Evolutionary conservation across 768 basidiomycete genomes (phyloP), one percentile per base, ranked within the genome.

Genomic region (Hericium erinaceus): DNA sequence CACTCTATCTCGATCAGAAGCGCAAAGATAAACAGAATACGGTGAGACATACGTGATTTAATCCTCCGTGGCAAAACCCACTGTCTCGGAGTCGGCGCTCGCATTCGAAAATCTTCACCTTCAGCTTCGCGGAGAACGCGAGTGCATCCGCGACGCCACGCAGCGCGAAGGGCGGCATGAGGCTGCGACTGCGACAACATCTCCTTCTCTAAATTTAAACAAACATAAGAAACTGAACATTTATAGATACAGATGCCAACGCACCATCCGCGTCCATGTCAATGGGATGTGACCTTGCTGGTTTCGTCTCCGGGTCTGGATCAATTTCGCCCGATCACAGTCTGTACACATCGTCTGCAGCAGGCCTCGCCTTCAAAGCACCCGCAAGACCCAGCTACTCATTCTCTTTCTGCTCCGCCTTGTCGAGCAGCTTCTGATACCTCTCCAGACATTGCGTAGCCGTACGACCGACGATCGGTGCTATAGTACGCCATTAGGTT

Each of bases 251-350:
- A 12, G n/a, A 26, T 33, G 28, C 8, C 2, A 2, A 74, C 81
- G 58, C 62, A 88, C 91, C 95, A 68, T 98, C 97, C 74, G 98
- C 97, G 68, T 99, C 97, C 97, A 99, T 99, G 73, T 99, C 97
- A 64, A 98, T 98, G 6, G 97, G 97, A 75, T 99, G 97, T 6
- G 97, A 97, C 26, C 97, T 82, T 11, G 97, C 97, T 51, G 97
- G 93, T 67, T 98, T 95, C 10, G 95, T 97, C 73, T 99, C 97
- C 15, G 97, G 97, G 73, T 99, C 95, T 5, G 95, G 95, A 71
- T 99, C 97, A 59, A 99, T 95, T 73, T 98, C 97, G 48, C 97
- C 97, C 8, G 97, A 93, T 52, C 93, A 78, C 60, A 99, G 74
- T 60, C 84, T 80, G 56, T 95, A 78, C 41, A 95, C 84, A 62